Evolutionary conservation across 2,329 filamentous ascomycete genomes (phyloP).

Genomic region (Diaporthe longicolla): DNA sequence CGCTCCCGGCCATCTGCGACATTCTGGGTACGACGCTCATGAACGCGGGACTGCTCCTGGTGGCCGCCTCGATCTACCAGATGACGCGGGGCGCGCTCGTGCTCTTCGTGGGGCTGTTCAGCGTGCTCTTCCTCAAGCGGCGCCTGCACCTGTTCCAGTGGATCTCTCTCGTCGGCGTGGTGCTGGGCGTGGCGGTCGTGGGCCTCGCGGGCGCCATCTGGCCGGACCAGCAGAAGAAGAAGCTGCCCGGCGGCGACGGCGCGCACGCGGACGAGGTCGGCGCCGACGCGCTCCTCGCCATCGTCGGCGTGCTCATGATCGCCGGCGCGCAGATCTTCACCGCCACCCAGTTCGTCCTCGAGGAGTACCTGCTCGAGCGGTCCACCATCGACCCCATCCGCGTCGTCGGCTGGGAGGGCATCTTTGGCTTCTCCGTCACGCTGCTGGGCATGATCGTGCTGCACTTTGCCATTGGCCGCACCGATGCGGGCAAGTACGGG

Average conservation of each 20-base stretch:
- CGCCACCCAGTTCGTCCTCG: conserved; percentile 93
- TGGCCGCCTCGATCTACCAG: conserved; percentile 96
- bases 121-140: conserved; percentile 88
- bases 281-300: conserved; percentile 71
- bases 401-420: conserved; percentile 95
- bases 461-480: conserved; percentile 82
- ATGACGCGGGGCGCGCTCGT: conserved; percentile 97
- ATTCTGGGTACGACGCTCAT: conserved; percentile 96
- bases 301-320: conserved; percentile 90
- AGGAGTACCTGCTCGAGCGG: conserved; percentile 88
- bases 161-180: conserved; percentile 88
- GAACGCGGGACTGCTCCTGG: conserved; percentile 94
- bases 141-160: conserved; percentile 91
- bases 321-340: conserved; percentile 97
- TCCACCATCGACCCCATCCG: conserved; percentile 81
- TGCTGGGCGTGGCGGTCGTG: conserved; percentile 89
- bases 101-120: conserved; percentile 95
- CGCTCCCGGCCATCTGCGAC: conserved; percentile 91
- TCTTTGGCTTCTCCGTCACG: conserved; percentile 90
- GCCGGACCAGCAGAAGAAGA: conserved; percentile 71
- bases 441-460: conserved; percentile 83
- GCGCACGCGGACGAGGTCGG: conserved; percentile 56
- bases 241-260: conserved; percentile 48
- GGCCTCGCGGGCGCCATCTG: conserved; percentile 90
- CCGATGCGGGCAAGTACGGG: conserved; percentile 79